Percentiles rank a stretch among this genome's conserved stretches.
Conservation (phyloP, 306 rosid genomes). For the Dryas alaskensis region DNA sequence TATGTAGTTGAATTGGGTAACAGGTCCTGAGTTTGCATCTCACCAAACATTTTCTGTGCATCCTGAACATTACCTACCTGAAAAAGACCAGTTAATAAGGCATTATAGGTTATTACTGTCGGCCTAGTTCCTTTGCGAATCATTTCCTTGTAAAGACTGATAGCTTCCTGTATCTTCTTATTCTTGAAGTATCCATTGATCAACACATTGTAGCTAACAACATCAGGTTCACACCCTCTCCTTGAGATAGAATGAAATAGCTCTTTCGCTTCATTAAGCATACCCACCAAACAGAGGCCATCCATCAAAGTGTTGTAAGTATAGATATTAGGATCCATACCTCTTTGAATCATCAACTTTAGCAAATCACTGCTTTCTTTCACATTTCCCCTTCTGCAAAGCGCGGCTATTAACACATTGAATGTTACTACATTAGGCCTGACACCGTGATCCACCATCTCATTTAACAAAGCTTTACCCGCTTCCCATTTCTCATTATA, state of each 20-base stretch:
- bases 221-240: conserved; percentile 34
- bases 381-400: conserved; percentile 40
- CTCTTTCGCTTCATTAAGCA: conserved; percentile 29
- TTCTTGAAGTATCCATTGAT: conserved; percentile 37
- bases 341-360: conserved; percentile 37
- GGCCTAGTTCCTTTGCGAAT: conserved; percentile 35
- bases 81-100: conserved; percentile 36
- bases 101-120: conserved; percentile 21
- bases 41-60: conserved; percentile 31
- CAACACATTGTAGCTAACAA: conserved; percentile 30
- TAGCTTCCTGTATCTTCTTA: conserved; percentile 38
- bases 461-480: conserved; percentile 35
- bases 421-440: conserved; percentile 40
- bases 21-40: conserved; percentile 34
- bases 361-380: conserved; percentile 32
- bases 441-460: conserved; percentile 53
- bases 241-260: conserved; percentile 30
- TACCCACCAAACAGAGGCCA: conserved; percentile 39
- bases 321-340: conserved; percentile 22
- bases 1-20: conserved; percentile 26
- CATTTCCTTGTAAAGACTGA: conserved; percentile 30
- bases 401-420: conserved; percentile 31
- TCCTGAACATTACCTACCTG: conserved; percentile 34
- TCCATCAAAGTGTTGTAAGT: conserved; percentile 41
- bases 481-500: conserved; percentile 36